These are phyloP conservation scores for Colletotrichum karsti DNA, from an alignment of 2,329 filamentous ascomycete genomes.

Conservation along the genomic window DNA sequence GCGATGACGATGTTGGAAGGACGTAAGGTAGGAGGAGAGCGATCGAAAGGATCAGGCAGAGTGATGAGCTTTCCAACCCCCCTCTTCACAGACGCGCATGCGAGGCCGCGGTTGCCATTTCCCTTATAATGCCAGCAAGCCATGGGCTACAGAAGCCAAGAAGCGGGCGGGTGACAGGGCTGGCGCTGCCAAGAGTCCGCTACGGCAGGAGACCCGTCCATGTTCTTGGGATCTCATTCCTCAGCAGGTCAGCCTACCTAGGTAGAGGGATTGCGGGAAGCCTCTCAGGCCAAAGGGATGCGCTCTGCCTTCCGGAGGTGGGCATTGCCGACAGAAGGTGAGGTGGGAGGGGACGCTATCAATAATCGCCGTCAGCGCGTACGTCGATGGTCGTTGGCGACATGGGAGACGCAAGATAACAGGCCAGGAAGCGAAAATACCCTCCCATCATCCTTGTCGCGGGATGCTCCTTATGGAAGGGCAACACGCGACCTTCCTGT, in stretches of 20 bases:
- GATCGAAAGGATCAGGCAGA: neutral
- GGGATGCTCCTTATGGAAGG: constrained; percentile 7
- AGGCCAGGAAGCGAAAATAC: constrained; percentile 18
- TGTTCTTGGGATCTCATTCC: constrained; percentile 19
- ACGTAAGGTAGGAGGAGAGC: neutral
- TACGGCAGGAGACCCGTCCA: constrained; percentile 22
- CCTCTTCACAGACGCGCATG: neutral
- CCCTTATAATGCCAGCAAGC: constrained; percentile 22
- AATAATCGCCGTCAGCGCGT: neutral
- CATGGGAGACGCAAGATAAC: neutral
- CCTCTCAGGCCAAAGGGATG: neutral
- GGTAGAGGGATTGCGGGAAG: neutral
- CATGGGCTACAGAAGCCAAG: constrained; percentile 15
- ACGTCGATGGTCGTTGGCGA: neutral
- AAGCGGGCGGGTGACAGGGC: constrained; percentile 23
- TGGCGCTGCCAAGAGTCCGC: constrained; percentile 23
- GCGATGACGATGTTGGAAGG: neutral
- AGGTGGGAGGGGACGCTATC: neutral
- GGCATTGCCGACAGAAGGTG: neutral
- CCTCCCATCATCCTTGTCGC: constrained; percentile 5
- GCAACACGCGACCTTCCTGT: constrained; percentile 20
- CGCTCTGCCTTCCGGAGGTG: neutral
- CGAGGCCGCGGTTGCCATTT: constrained; percentile 19
- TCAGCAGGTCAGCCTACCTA: constrained; percentile 7
- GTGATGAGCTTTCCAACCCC: neutral